These are phyloP conservation scores for Exophiala alcalophila DNA, from an alignment of 2,329 filamentous ascomycete species.

Conservation along the genomic window DNA sequence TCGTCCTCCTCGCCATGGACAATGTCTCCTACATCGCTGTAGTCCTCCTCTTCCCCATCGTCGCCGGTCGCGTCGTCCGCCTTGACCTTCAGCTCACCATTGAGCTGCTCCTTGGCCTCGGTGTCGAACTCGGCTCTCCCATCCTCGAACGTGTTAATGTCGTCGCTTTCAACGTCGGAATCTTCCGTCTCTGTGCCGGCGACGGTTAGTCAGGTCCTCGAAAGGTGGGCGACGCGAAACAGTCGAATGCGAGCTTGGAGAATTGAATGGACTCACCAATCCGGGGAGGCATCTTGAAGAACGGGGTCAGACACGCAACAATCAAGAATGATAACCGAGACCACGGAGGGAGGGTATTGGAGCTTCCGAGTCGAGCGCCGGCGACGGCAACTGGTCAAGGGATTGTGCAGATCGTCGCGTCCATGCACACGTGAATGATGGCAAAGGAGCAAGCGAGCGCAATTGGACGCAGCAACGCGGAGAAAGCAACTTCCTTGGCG, in stretches of 20 bases:
- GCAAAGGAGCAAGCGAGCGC: no score
- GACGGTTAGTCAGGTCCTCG: conserved; percentile 1
- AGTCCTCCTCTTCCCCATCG: conserved; percentile 33
- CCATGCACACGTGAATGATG: no score
- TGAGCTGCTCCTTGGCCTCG: conserved; percentile 18
- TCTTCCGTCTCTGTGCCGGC: conserved; percentile 1
- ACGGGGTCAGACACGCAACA: background rate
- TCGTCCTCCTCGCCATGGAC: conserved; percentile 41
- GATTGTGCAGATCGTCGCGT: background rate
- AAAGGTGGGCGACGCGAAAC: background rate
- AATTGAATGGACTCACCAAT: background rate
- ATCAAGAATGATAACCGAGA: background rate
- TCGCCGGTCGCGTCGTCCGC: conserved; percentile 30
- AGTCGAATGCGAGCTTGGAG: background rate
- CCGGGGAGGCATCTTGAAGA: conserved; percentile 3
- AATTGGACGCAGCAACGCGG: no score
- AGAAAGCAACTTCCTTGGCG: conserved; percentile 3
- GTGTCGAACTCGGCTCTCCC: conserved; percentile 7
- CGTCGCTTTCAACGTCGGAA: conserved; percentile 10
- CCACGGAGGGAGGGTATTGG: background rate
- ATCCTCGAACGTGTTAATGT: conserved; percentile 6
- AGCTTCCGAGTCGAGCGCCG: background rate
- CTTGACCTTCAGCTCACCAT: conserved; percentile 29
- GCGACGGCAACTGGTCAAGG: background rate
- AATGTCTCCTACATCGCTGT: conserved; percentile 37